A percentile compares a stretch with the other conserved stretches of the same genome.
Conservation (phyloP, 1,284 basidiomycete genomes). For the Tremellales sp. region DNA sequence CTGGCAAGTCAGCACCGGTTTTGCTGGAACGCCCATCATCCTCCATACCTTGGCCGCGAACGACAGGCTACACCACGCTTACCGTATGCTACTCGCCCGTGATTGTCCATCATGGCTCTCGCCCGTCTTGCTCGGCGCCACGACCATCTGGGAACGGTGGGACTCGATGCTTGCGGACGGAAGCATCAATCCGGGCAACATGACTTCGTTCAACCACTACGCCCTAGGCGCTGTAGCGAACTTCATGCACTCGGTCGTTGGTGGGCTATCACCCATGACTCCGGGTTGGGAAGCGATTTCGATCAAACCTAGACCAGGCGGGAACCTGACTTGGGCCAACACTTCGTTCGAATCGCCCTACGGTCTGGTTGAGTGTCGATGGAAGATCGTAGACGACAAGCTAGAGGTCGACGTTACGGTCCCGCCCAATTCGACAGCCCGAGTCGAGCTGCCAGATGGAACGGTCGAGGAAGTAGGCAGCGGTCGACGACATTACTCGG, state of each 20-base stretch:
- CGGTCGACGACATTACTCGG: conserved; percentile 15
- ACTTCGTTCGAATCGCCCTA: conserved; percentile 11
- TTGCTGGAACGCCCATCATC: conserved; percentile 27
- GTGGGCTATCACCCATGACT: conserved; percentile 20
- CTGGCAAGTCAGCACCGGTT: conserved; percentile 16
- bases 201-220: conserved; percentile 42
- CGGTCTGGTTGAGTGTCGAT: conserved; percentile 10
- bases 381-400: conserved; percentile 14
- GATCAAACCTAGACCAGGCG: conserved; percentile 29
- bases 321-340: conserved; percentile 24
- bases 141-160: conserved; percentile 28
- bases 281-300: conserved; percentile 27
- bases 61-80: conserved; percentile 15
- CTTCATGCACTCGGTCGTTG: conserved; percentile 29
- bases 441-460: conserved; percentile 4
- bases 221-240: conserved; percentile 31
- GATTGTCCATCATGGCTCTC: conserved; percentile 24
- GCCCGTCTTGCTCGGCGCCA: conserved; percentile 22
- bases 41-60: conserved; percentile 15
- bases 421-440: conserved; percentile 23
- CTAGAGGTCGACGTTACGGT: conserved; percentile 18
- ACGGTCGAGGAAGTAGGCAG: conserved; percentile 15
- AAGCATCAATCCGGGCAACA: conserved; percentile 27
- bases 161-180: conserved; percentile 22
- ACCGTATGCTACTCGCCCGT: conserved; percentile 25